Evolutionary conservation across 352 stramenopile species (phyloP), one percentile per base, ranked within the genome.

Genomic region (Aphanomyces cochlioides): DNA sequence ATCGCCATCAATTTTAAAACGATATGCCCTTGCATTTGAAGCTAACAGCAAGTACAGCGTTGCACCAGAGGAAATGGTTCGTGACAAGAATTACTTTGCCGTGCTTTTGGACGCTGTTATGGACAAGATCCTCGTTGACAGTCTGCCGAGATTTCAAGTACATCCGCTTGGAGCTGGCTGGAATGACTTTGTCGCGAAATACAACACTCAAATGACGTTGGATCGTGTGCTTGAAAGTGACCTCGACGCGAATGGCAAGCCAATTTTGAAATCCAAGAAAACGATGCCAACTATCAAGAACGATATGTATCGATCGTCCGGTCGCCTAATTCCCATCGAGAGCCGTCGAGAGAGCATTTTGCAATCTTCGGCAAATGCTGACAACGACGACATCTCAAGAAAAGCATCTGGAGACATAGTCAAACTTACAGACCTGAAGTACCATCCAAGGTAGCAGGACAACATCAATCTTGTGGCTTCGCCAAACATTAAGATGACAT

Each of bases 31-130:
- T 19, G 69, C 64, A 0, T 47, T 75, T 34, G 65, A 40, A 6
- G 71, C 56, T 5, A 71, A 63, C 56, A 58, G 53, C 47, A 76
- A 76, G 61, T 76, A 74, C 63, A 68, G 66, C 41, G 36, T 70
- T 8, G 7, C 7, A n/a, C 64, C 64, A 13, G 54, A 61, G 17
- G 43, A 61, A 19, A 64, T 8, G 10, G 48, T 36, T 5, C 64
- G 28, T 3, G 64, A 70, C 40, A n/a, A 34, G 34, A 19, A 61
- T 13, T 61, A 15, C 48, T 70, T 70, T 50, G 53, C 59, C 19
- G 19, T 40, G 28, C 37, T 70, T 10, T 34, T 63, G 12, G 45
- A 60, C 37, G 13, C 37, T 5, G 4, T 70, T 3, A 17, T 61
- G 4, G 15, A 45, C 4, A 47, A 70, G 37, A 50, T 70, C 12